These are phyloP conservation scores for Micractinium conductrix DNA, from an alignment of 139 green algal genomes.

Conservation along the genomic window DNA sequence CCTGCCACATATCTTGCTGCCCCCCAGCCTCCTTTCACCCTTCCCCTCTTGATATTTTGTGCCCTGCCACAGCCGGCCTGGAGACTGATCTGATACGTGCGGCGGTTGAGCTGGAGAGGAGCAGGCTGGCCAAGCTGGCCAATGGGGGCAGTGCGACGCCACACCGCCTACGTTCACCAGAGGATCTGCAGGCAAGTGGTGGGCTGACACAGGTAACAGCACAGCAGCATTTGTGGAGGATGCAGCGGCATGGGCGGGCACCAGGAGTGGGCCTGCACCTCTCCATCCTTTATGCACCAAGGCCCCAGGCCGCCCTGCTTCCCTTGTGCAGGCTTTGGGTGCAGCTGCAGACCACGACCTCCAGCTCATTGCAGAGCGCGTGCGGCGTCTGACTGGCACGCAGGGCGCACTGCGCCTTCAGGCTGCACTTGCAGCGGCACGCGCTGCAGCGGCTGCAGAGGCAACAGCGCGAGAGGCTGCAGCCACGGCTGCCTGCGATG, in stretches of 20 bases:
- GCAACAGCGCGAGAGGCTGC: neutral
- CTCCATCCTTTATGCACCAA: no score
- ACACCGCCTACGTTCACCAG: conserved; percentile 23
- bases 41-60: neutral
- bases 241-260: no score
- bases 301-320: no score
- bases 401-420: conserved; percentile 71
- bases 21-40: no score
- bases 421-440: conserved; percentile 70
- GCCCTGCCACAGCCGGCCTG: conserved; percentile 60
- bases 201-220: neutral
- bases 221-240: no score
- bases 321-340: conserved; percentile 53
- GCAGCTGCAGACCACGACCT: conserved; percentile 75
- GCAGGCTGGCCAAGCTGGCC: conserved; percentile 57
- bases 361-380: conserved; percentile 72
- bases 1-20: no score
- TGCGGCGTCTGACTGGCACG: conserved; percentile 67
- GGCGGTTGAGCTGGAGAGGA: conserved; percentile 69
- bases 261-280: no score
- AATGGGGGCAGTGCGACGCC: no score
- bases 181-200: conserved; percentile 55
- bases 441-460: conserved; percentile 32
- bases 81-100: conserved; percentile 76
- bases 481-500: neutral